Conservation (phyloP, 2,329 filamentous ascomycete genomes). For the Tolypocladium album region DNA sequence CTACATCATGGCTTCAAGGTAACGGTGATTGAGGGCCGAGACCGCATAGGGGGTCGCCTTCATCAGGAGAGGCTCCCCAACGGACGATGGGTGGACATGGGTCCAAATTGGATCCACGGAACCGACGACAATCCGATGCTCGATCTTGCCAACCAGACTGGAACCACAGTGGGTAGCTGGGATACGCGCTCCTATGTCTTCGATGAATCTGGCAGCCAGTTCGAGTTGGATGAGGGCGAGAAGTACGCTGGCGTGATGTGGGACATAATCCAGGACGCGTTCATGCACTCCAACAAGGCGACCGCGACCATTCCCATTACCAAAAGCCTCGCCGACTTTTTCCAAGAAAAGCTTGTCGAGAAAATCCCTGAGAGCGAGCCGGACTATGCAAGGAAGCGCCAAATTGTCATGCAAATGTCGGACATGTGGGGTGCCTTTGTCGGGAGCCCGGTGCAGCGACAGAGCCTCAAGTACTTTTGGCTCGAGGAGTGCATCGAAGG, state of each 20-base stretch:
- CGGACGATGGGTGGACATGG: conserved; percentile 42
- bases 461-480: conserved; percentile 70
- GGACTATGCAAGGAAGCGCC: conserved; percentile 27
- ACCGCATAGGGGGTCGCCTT: conserved; percentile 57
- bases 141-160: conserved; percentile 52
- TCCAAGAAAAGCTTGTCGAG: conserved; percentile 30
- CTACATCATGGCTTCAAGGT: conserved; percentile 54
- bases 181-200: conserved; percentile 45
- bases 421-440: conserved; percentile 64
- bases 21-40: conserved; percentile 57
- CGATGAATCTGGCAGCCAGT: conserved; percentile 40
- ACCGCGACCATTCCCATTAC: conserved; percentile 33
- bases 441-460: conserved; percentile 50
- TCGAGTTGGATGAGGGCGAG: conserved; percentile 35
- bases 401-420: conserved; percentile 39
- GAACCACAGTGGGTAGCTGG: conserved; percentile 35
- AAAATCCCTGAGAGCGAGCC: conserved; percentile 34
- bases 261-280: conserved; percentile 57
- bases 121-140: conserved; percentile 60
- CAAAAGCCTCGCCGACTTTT: conserved; percentile 45
- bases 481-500: conserved; percentile 69
- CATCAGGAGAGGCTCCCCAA: conserved; percentile 38
- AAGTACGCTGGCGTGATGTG: conserved; percentile 47
- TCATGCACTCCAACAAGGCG: conserved; percentile 51
- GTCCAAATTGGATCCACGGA: conserved; percentile 76